Evolutionary conservation across 2,329 filamentous ascomycete genomes (phyloP), one percentile per base, ranked within the genome.

Genomic region (Pyricularia pennisetigena): DNA sequence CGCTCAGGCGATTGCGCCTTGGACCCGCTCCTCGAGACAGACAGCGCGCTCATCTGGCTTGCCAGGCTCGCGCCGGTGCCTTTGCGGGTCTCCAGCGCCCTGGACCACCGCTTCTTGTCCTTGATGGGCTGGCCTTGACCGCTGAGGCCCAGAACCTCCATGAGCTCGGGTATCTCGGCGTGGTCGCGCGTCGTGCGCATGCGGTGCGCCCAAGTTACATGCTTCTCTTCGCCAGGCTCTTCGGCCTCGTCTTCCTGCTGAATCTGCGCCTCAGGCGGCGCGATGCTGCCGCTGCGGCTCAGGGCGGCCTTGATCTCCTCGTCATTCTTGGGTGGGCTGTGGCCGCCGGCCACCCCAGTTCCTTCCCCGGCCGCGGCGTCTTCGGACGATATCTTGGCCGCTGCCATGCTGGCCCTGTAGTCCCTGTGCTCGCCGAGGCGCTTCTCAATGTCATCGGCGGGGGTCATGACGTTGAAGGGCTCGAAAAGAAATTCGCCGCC

Each of bases 101-200:
- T 79, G n/a, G 74, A 74, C 82, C 82, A 85, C 64, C 79, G 74
- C 74, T 81, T 81, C 69, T 73, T 72, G 65, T 82, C 78, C 67
- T 77, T 76, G 57, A 76, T 78, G 0, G 78, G 71, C 72, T 77
- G 71, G 4, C 78, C 79, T 59, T 78, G 73, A 2, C 78, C 81
- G 65, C 84, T 80, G 5, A 90, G 73, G 0, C 88, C 88, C 64
- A 93, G 76, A 14, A 91, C 77, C 72, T 85, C 81, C 78, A 87
- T 85, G 68, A 93, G 73, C 75, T 89, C 88, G 0, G 83, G 82
- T 1, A 94, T 81, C 80, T 93, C 91, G 1, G 86, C 85, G 75
- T 96, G 92, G 72, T 94, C 92, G 65, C 92, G 81, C 14, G 91
- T 94, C 69, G 86, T 91, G 74, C 82, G 83, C 92, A 96, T 96